A percentile compares a stretch with the other conserved stretches of the same genome.
These are phyloP conservation scores for Avena atlantica DNA, from an alignment of 176 grass and related monocot species.

Conservation along the genomic window DNA sequence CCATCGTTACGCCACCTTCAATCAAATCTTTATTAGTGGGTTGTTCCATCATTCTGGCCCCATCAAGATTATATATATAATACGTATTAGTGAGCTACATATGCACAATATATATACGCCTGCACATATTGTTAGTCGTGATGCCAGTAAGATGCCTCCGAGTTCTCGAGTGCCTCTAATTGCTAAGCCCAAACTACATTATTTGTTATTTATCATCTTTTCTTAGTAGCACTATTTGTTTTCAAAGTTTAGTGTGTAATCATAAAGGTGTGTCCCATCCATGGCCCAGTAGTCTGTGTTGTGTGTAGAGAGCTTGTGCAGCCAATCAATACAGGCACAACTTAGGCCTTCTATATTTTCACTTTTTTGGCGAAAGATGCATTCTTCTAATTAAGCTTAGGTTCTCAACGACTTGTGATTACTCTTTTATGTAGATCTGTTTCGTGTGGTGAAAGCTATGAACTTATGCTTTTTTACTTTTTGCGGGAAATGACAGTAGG, in stretches of 20 bases:
- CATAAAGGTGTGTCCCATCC: slow-evolving; percentile 48
- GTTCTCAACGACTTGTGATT: not conserved
- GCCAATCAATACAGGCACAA: not conserved
- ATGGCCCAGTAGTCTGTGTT: not conserved
- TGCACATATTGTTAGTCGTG: slow-evolving; percentile 38
- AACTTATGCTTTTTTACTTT: not conserved
- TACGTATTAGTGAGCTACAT: slow-evolving; percentile 15
- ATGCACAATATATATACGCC: not conserved
- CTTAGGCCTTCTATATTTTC: not conserved
- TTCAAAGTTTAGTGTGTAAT: slow-evolving; percentile 31
- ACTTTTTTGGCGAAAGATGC: no score
- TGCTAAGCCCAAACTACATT: slow-evolving; percentile 35
- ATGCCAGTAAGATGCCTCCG: slow-evolving; percentile 56
- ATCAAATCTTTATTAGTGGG: slow-evolving; percentile 52
- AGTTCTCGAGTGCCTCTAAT: slow-evolving; percentile 29
- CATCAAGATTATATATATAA: slow-evolving; percentile 33
- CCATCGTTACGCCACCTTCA: slow-evolving; percentile 52
- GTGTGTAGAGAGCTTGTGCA: no score
- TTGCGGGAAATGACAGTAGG: not conserved
- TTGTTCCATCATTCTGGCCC: slow-evolving; percentile 47
- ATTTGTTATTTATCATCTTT: slow-evolving; percentile 7
- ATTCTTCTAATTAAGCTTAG: not conserved
- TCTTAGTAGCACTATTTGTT: not conserved
- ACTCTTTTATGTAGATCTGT: slow-evolving; percentile 1
- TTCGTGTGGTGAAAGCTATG: slow-evolving; percentile 41